Evolutionary conservation across 108 stramenopile species (phyloP).

Genomic region (Conticribra guillardii): DNA sequence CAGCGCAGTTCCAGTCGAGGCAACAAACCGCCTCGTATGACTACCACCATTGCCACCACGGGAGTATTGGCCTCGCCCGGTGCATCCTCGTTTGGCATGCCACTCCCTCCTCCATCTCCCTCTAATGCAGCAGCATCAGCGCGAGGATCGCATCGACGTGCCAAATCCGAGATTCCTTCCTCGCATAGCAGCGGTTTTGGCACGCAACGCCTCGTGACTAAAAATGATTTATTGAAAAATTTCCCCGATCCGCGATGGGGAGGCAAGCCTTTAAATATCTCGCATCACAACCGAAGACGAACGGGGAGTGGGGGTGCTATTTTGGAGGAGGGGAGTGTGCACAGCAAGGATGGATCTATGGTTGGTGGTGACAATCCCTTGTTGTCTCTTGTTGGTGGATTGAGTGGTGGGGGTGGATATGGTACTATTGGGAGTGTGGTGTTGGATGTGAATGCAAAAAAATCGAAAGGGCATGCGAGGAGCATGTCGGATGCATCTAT

Average conservation of each 20-base stretch:
- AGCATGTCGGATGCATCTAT: slow-evolving; percentile 34
- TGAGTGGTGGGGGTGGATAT: slow-evolving; percentile 4
- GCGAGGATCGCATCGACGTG: slow-evolving; percentile 29
- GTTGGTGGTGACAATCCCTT: slow-evolving; percentile 10
- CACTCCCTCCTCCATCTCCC: neutral
- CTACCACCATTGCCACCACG: neutral
- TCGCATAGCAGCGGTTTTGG: slow-evolving; percentile 1
- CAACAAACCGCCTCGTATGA: slow-evolving; percentile 12
- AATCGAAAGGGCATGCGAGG: slow-evolving; percentile 20
- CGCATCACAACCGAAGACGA: slow-evolving; percentile 20
- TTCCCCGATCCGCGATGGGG: slow-evolving; percentile 48
- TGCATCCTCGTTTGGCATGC: neutral
- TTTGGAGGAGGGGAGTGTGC: neutral
- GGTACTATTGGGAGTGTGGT: slow-evolving; percentile 17
- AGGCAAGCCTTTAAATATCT: slow-evolving; percentile 29
- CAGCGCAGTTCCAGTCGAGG: neutral
- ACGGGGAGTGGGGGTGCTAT: slow-evolving; percentile 20
- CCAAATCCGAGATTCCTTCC: slow-evolving; percentile 39
- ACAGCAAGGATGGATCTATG: neutral
- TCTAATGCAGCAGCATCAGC: neutral
- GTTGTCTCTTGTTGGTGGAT: neutral
- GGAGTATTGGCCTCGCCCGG: slow-evolving; percentile 1
- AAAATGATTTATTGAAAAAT: slow-evolving; percentile 42
- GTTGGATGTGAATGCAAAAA: neutral
- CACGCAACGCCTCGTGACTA: slow-evolving; percentile 20